Conservation (phyloP, 768 basidiomycete genomes). For the Amanita muscaria region DNA sequence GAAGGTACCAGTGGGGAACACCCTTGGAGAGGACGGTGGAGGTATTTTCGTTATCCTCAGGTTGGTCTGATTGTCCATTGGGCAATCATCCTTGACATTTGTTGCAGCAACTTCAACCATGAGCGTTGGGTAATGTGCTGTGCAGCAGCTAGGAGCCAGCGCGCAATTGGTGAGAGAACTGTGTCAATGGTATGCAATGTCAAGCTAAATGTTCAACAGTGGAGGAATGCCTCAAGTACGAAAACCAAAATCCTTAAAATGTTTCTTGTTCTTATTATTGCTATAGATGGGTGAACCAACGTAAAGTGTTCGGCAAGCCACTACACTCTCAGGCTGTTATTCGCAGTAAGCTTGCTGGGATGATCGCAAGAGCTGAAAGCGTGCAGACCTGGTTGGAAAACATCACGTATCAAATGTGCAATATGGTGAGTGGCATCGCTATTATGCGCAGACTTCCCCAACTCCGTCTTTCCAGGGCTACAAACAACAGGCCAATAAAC, state of each 20-base stretch:
- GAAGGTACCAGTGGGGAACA: conserved; percentile 80
- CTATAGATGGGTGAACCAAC: conserved; percentile 72
- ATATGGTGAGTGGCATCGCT: conserved; percentile 43
- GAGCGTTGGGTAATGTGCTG: conserved; percentile 92
- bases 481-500: conserved; percentile 64
- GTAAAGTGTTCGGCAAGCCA: conserved; percentile 88
- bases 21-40: conserved; percentile 43
- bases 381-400: conserved; percentile 78
- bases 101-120: conserved; percentile 79
- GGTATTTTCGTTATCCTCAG: conserved; percentile 33
- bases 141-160: conserved; percentile 48
- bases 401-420: conserved; percentile 81
- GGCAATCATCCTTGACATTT: background rate
- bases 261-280: background rate
- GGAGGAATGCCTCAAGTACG: conserved; percentile 78
- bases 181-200: background rate
- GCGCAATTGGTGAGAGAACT: conserved; percentile 19
- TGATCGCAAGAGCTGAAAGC: conserved; percentile 71
- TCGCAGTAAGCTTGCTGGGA: conserved; percentile 75
- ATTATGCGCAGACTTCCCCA: background rate
- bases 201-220: conserved; percentile 26
- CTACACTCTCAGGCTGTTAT: conserved; percentile 80
- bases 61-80: conserved; percentile 6
- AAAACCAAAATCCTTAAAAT: background rate
- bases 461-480: conserved; percentile 35